Conservation (phyloP, 176 grass and related monocot species). For the Melocanna baccifera region DNA sequence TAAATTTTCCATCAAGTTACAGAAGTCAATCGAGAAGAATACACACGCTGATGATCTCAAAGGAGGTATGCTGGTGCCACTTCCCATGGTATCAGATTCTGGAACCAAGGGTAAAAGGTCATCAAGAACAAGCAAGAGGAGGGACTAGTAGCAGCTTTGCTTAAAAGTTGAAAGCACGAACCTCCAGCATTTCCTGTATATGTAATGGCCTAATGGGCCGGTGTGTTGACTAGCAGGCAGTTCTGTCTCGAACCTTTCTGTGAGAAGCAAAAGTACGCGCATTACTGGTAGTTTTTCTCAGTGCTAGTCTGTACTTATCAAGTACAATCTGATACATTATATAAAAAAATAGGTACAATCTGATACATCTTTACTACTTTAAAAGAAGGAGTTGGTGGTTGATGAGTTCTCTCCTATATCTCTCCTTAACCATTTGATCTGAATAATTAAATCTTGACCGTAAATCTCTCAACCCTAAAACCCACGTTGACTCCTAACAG, state of each 20-base stretch:
- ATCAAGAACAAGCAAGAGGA: slow-evolving; percentile 70
- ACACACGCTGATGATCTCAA: slow-evolving; percentile 52
- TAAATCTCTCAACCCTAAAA: too few relatives aligned
- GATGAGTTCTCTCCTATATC: too few relatives aligned
- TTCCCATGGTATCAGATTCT: slow-evolving; percentile 43
- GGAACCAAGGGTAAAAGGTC: slow-evolving; percentile 61
- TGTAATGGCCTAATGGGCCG: neutral
- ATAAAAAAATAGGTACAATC: too few relatives aligned
- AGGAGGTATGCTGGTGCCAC: slow-evolving; percentile 70
- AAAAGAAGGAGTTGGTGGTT: too few relatives aligned
- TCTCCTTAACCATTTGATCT: too few relatives aligned
- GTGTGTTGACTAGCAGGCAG: neutral
- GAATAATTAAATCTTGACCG: too few relatives aligned
- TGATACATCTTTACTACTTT: too few relatives aligned
- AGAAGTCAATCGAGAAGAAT: slow-evolving; percentile 65
- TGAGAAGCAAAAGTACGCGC: neutral
- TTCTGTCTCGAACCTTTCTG: neutral
- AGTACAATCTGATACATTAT: neutral
- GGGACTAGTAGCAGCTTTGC: slow-evolving; percentile 30
- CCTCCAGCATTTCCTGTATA: neutral
- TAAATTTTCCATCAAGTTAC: slow-evolving; percentile 72
- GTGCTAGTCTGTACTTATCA: neutral
- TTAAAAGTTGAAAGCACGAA: neutral
- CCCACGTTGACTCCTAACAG: too few relatives aligned
- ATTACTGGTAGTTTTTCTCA: neutral